Evolutionary conservation across 108 stramenopile species (phyloP).

Genomic region (Cylindrotheca fusiformis): DNA sequence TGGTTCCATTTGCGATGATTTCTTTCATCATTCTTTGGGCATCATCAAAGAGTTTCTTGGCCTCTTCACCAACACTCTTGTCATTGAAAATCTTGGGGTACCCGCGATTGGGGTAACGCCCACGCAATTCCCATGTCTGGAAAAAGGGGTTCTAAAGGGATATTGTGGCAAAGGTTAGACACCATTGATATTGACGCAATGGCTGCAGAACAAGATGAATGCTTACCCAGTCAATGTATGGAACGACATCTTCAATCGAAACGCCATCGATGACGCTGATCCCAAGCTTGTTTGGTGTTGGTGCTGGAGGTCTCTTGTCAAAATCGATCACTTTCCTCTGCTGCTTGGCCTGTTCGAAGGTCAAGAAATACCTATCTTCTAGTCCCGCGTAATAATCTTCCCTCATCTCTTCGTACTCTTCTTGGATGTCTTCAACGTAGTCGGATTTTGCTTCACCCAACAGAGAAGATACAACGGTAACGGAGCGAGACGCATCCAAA

Average conservation of each 20-base stretch:
- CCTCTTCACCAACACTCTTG: constrained; percentile 93
- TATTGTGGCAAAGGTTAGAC: constrained; percentile 19
- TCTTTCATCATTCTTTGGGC: constrained; percentile 94
- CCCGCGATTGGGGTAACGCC: constrained; percentile 99
- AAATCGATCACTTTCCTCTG: constrained; percentile 91
- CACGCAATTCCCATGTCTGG: constrained; percentile 99
- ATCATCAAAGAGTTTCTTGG: constrained; percentile 97
- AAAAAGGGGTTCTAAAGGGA: constrained; percentile 99
- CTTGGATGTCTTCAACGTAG: constrained; percentile 89
- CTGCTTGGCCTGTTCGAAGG: constrained; percentile 86
- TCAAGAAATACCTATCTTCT: constrained; percentile 93
- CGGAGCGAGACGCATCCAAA: constrained; percentile 96
- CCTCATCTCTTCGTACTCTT: constrained; percentile 70
- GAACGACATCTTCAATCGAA: constrained; percentile 84
- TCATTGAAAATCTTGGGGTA: constrained; percentile 99
- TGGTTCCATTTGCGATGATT: constrained; percentile 83
- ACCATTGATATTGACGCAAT: background rate
- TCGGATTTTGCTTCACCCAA: constrained; percentile 86
- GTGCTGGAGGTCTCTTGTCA: constrained; percentile 81
- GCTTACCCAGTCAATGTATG: constrained; percentile 98
- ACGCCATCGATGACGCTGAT: constrained; percentile 81
- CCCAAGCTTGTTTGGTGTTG: constrained; percentile 75
- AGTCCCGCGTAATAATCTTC: constrained; percentile 98
- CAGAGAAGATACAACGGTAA: constrained; percentile 94
- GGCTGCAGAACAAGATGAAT: background rate